Percentiles rank a stretch among this genome's conserved stretches.
Conservation (phyloP, 208 protist species). For the Leishmania arabica region DNA sequence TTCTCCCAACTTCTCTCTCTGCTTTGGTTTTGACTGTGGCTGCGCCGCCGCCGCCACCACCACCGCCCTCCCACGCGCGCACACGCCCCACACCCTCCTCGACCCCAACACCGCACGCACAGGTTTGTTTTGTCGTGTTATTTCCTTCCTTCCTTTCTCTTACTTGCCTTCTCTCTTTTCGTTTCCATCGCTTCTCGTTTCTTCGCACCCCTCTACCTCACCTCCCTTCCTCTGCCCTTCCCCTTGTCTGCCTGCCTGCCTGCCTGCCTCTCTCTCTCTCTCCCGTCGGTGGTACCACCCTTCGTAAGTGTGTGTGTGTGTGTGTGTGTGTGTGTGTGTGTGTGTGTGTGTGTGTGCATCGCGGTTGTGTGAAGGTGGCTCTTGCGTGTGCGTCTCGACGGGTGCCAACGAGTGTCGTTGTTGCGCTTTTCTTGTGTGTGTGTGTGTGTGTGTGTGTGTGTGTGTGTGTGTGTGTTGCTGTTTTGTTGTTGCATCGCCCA, state of each 20-base stretch:
- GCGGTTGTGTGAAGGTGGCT: neutral
- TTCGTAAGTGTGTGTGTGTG: neutral
- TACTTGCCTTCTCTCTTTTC: neutral
- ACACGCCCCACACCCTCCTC: neutral
- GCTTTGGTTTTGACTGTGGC: neutral
- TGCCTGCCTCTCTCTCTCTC: neutral
- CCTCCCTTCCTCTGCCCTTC: neutral
- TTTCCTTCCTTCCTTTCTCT: conserved; percentile 12
- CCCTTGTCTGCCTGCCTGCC: no score
- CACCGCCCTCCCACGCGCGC: no score
- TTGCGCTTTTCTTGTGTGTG: no score
- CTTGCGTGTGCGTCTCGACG: neutral
- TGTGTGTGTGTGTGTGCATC: neutral
- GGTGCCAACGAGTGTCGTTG: neutral
- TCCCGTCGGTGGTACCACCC: neutral
- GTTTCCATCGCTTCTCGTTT: neutral
- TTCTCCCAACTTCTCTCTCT: neutral
- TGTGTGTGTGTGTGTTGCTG: no score
- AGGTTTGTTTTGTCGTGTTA: neutral
- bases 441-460: no score
- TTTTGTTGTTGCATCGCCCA: neutral
- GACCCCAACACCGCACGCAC: neutral
- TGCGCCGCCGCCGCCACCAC: neutral
- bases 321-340: neutral
- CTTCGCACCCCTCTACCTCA: neutral